Evolutionary conservation across 2,329 filamentous ascomycete species (phyloP).

Genomic region (Camptophora hylomeconis): DNA sequence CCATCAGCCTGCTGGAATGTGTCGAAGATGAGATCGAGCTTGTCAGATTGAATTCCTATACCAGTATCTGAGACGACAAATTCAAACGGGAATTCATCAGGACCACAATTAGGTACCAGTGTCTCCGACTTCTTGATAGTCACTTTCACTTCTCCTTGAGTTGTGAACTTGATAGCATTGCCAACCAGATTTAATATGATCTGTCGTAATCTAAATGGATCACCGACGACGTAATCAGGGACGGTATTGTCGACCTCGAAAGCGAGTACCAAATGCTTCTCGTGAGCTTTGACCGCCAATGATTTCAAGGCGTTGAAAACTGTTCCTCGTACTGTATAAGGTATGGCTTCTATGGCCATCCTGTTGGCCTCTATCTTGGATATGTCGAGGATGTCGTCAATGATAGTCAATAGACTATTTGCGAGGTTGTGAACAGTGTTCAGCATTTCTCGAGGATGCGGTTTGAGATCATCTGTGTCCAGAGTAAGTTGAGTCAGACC

Average conservation of each 20-base stretch:
- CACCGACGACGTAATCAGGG: slow-evolving; percentile 87
- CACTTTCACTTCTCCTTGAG: slow-evolving; percentile 88
- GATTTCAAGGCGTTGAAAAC: slow-evolving; percentile 98
- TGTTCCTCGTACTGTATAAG: slow-evolving; percentile 83
- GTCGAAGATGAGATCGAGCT: slow-evolving; percentile 93
- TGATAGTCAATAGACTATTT: slow-evolving; percentile 92
- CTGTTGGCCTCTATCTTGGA: slow-evolving; percentile 81
- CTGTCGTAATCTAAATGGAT: slow-evolving; percentile 90
- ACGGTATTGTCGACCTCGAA: slow-evolving; percentile 90
- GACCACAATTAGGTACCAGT: slow-evolving; percentile 37
- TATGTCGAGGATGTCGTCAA: slow-evolving; percentile 64
- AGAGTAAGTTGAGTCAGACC: slow-evolving; percentile 95
- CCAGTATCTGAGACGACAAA: slow-evolving; percentile 94
- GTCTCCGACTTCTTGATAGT: slow-evolving; percentile 66
- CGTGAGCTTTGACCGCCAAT: slow-evolving; percentile 90
- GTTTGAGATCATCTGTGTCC: slow-evolving; percentile 86
- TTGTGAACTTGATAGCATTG: slow-evolving; percentile 98
- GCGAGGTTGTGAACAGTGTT: slow-evolving; percentile 96
- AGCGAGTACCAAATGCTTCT: slow-evolving; percentile 83
- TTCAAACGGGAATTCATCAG: slow-evolving; percentile 81
- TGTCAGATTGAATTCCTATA: slow-evolving; percentile 90
- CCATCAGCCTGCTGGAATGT: slow-evolving; percentile 98
- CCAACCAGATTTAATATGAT: slow-evolving; percentile 95
- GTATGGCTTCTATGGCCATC: slow-evolving; percentile 97
- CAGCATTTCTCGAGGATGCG: slow-evolving; percentile 94